These are phyloP conservation scores for Teratosphaeria viscida DNA, from an alignment of 2,329 filamentous ascomycete genomes.

Conservation along the genomic window DNA sequence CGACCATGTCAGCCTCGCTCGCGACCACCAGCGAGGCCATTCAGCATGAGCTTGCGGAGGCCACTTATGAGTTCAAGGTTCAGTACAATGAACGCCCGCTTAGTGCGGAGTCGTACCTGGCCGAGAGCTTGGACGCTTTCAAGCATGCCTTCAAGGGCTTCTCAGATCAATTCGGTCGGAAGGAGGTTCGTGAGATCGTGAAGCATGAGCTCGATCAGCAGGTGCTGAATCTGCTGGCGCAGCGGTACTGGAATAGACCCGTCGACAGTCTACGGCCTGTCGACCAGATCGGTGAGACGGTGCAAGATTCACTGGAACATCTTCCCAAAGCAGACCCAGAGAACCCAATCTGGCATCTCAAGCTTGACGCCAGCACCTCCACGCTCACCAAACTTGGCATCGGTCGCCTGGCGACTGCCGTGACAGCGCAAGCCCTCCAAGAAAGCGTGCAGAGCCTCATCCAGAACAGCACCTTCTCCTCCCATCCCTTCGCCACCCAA, in stretches of 20 bases:
- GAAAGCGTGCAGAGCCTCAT: constrained; percentile 71
- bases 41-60: constrained; percentile 87
- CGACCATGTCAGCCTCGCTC: constrained; percentile 90
- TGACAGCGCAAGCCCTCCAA: constrained; percentile 81
- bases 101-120: constrained; percentile 91
- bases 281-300: constrained; percentile 14
- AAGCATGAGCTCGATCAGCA: constrained; percentile 92
- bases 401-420: constrained; percentile 80
- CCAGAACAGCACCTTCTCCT: constrained; percentile 68
- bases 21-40: constrained; percentile 87
- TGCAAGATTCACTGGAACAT: constrained; percentile 40
- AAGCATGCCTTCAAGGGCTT: constrained; percentile 97
- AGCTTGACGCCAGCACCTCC: constrained; percentile 84
- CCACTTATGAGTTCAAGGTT: constrained; percentile 97
- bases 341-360: constrained; percentile 83
- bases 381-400: constrained; percentile 89
- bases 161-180: constrained; percentile 75
- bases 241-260: constrained; percentile 95
- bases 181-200: constrained; percentile 78
- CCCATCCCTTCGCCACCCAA: constrained; percentile 83
- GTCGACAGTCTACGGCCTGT: constrained; percentile 63
- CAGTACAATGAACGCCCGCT: constrained; percentile 96
- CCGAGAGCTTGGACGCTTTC: constrained; percentile 88
- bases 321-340: constrained; percentile 78
- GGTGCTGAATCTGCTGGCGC: constrained; percentile 83